Conservation (phyloP, 2,329 filamentous ascomycete species). For the Aureobasidium melanogenum region DNA sequence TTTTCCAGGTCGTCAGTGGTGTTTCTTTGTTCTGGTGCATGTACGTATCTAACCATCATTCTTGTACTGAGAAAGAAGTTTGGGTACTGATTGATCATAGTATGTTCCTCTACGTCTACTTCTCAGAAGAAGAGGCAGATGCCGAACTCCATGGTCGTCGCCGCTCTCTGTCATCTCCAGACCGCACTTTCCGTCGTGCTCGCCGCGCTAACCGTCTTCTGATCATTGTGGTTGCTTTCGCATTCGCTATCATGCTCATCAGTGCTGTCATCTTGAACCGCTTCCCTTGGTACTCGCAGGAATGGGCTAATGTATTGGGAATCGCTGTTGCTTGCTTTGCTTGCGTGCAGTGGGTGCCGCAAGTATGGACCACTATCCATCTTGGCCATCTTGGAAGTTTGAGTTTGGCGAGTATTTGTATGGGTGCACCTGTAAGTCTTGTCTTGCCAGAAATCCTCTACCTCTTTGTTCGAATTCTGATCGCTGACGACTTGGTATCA, state of each 20-base stretch:
- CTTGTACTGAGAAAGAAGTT: too few species aligned
- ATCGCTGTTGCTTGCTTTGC: conserved; percentile 68
- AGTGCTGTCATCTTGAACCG: conserved; percentile 56
- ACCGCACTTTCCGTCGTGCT: conserved; percentile 22
- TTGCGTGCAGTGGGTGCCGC: conserved; percentile 79
- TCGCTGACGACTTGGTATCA: too few species aligned
- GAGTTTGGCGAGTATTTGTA: conserved; percentile 93
- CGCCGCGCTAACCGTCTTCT: conserved; percentile 33
- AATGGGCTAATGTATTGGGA: conserved; percentile 76
- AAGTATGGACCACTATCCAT: conserved; percentile 80
- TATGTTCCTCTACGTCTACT: conserved; percentile 68
- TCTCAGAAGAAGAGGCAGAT: conserved; percentile 22
- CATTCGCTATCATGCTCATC: conserved; percentile 56
- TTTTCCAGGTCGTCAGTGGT: conserved; percentile 81
- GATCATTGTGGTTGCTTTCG: conserved; percentile 62
- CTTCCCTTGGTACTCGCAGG: conserved; percentile 52
- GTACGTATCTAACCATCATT: conserved; percentile 40
- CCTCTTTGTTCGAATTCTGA: too few species aligned
- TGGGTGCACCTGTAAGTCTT: conserved; percentile 78
- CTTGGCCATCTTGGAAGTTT: conserved; percentile 80
- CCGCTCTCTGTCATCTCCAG: conserved; percentile 20
- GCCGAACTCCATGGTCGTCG: conserved; percentile 20
- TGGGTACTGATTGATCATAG: conserved; percentile 36
- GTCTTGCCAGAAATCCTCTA: too few species aligned
- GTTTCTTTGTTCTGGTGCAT: conserved; percentile 84